Base-by-base conservation (phyloP, 805 yeast genomes). In the Cephaloascus albidus region DNA sequence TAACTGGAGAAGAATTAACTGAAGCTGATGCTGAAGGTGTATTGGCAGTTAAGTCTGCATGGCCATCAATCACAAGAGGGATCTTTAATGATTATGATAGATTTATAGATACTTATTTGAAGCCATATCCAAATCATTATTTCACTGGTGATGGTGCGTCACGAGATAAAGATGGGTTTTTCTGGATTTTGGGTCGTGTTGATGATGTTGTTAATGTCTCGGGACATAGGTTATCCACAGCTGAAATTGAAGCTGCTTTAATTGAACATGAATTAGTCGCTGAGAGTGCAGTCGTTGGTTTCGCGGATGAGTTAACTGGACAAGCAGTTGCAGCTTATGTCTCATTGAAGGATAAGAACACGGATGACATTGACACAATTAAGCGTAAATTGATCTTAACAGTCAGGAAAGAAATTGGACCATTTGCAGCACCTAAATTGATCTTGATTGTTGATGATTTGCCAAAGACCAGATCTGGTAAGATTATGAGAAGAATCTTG, bases 61-160 rank as follows among this genome's bases (percentile, higher is more conserved):
- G 95, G 95, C 95, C 95, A 30, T 81, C 90, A 3, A 78, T 85
- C 72, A 85, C 93, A 17, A 76, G 95, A 67, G 68, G 88, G 18
- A 83, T 85, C 46, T 84, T 85, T 84, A 74, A 73, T 45, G 83
- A 85, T 63, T 83, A 84, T 61, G 69, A 70, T 48, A 71, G 87
- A 57, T 85, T 68, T 62, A 62, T 80, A 65, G 94, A 85, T 51
- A 85, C 93, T n/a, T 85, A 85, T 61, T 63, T 83, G 57, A 79
- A 76, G 42, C 90, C 93, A 39, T 85, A 83, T 63, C 84, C 85
- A 37, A 88, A 88, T 37, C 76, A 74, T 57, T 85, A 83, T 65
- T 85, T 85, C 67, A 80, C 93, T 1, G 95, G 95, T 52, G 95
- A 85, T 62, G 94, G 94, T 62, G 93, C 90, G 20, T 90, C 88